A percentile compares a stretch with the other conserved stretches of the same genome.
phyloP scores from a whole-genome alignment of 2,329 filamentous ascomycete genomes.

The Colletotrichum eremochloae region DNA sequence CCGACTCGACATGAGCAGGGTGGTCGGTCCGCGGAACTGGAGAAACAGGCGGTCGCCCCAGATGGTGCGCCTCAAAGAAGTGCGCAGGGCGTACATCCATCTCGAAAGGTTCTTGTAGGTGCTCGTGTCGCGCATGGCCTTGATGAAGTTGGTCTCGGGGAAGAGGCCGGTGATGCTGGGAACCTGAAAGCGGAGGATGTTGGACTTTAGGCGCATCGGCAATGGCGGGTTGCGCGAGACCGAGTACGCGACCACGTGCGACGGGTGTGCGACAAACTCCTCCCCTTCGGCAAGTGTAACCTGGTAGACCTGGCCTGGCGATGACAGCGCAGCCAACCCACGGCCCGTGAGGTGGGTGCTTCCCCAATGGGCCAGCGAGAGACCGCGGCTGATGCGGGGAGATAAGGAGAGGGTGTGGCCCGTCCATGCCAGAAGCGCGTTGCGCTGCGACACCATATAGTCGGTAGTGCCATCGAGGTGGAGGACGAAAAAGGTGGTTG shows the following conservation, averaged over 20 bases:
- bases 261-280: conserved; percentile 91
- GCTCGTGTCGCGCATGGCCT: conserved; percentile 76
- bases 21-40: conserved; percentile 88
- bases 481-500: conserved; percentile 88
- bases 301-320: conserved; percentile 91
- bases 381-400: conserved; percentile 79
- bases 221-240: conserved; percentile 79
- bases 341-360: conserved; percentile 89
- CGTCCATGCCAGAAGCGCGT: conserved; percentile 95
- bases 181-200: conserved; percentile 80
- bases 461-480: conserved; percentile 94
- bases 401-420: conserved; percentile 85
- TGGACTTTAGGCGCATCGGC: conserved; percentile 89
- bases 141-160: conserved; percentile 79
- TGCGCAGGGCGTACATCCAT: conserved; percentile 78
- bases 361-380: conserved; percentile 91
- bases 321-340: conserved; percentile 86
- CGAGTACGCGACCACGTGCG: conserved; percentile 92
- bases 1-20: conserved; percentile 89
- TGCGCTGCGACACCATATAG: conserved; percentile 92
- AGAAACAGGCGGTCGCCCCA: conserved; percentile 96
- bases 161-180: conserved; percentile 77
- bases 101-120: conserved; percentile 79
- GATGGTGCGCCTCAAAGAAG: conserved; percentile 82
- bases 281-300: conserved; percentile 85